Percentiles rank a stretch among this genome's conserved stretches.
These are phyloP conservation scores for Candida xyloterini DNA, from an alignment of 805 yeast species.

Conservation along the genomic window DNA sequence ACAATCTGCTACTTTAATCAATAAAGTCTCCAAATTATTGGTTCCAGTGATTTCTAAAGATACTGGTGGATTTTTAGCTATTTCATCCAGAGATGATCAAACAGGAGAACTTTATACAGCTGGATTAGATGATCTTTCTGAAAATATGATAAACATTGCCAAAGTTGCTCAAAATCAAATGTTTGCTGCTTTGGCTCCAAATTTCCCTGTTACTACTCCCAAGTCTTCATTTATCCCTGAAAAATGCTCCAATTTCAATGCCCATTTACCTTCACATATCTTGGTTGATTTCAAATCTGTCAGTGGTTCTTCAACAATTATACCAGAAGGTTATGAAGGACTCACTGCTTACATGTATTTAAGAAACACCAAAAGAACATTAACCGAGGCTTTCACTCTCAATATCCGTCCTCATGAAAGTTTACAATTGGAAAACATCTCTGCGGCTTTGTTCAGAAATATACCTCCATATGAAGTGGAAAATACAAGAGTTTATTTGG, in stretches of 20 bases:
- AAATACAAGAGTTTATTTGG: constrained; percentile 66
- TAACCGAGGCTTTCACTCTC: constrained; percentile 79
- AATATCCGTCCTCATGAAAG: constrained; percentile 57
- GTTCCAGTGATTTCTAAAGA: constrained; percentile 34
- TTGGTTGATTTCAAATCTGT: constrained; percentile 76
- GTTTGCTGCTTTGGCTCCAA: constrained; percentile 67
- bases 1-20: constrained; percentile 49
- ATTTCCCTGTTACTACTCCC: constrained; percentile 53
- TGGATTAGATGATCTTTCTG: constrained; percentile 12
- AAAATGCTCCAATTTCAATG: constrained; percentile 44
- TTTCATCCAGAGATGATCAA: constrained; percentile 58
- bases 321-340: constrained; percentile 67
- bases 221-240: constrained; percentile 40
- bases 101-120: constrained; percentile 53
- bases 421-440: constrained; percentile 59
- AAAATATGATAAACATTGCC: constrained; percentile 43
- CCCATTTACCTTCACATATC: constrained; percentile 60
- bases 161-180: constrained; percentile 64
- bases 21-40: constrained; percentile 60
- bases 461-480: constrained; percentile 63
- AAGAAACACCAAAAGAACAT: constrained; percentile 56
- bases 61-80: constrained; percentile 57
- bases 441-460: constrained; percentile 77
- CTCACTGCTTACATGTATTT: constrained; percentile 71
- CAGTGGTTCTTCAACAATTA: constrained; percentile 50